Percentiles rank a stretch among this genome's conserved stretches.
phyloP scores from a whole-genome alignment of 106 monocot genomes.

The Agapanthus africanus region DNA sequence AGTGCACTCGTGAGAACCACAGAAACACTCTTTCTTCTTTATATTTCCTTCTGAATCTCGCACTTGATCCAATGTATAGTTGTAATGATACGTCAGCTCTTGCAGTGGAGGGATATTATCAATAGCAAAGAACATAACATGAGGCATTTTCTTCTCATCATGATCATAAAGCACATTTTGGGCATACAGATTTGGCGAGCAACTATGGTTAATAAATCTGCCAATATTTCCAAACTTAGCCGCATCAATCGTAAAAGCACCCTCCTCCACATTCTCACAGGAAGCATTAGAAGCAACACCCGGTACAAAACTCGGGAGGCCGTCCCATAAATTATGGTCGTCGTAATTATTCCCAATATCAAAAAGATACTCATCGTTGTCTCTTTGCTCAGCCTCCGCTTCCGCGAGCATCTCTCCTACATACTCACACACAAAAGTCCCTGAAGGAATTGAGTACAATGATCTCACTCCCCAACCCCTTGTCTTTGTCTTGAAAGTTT shows the following conservation, averaged over 20 bases:
- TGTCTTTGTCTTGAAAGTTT: slow-evolving; percentile 74
- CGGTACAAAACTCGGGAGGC: slow-evolving; percentile 42
- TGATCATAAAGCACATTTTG: slow-evolving; percentile 91
- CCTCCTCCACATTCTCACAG: slow-evolving; percentile 14
- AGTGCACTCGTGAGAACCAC: slow-evolving; percentile 65
- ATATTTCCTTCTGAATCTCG: slow-evolving; percentile 62
- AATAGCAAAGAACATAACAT: slow-evolving; percentile 86
- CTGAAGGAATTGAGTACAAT: slow-evolving; percentile 73
- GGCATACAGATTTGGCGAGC: slow-evolving; percentile 86
- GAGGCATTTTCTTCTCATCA: slow-evolving; percentile 78
- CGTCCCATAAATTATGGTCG: slow-evolving; percentile 60
- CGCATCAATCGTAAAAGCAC: slow-evolving; percentile 85
- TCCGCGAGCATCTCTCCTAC: slow-evolving; percentile 64
- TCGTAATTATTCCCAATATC: slow-evolving; percentile 79
- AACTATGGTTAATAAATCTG: slow-evolving; percentile 92
- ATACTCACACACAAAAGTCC: slow-evolving; percentile 90
- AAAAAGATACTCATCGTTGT: slow-evolving; percentile 85
- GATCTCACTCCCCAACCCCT: slow-evolving; percentile 95
- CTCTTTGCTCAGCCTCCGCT: slow-evolving; percentile 60
- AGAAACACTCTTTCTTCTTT: slow-evolving; percentile 55
- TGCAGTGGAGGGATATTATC: slow-evolving; percentile 86
- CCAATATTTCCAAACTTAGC: slow-evolving; percentile 73
- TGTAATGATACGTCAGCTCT: slow-evolving; percentile 86
- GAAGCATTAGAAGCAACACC: slow-evolving; percentile 24
- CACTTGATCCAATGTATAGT: slow-evolving; percentile 59